These are phyloP conservation scores for Phlebiopsis gigantea DNA, from an alignment of 768 basidiomycete species.

Conservation along the genomic window DNA sequence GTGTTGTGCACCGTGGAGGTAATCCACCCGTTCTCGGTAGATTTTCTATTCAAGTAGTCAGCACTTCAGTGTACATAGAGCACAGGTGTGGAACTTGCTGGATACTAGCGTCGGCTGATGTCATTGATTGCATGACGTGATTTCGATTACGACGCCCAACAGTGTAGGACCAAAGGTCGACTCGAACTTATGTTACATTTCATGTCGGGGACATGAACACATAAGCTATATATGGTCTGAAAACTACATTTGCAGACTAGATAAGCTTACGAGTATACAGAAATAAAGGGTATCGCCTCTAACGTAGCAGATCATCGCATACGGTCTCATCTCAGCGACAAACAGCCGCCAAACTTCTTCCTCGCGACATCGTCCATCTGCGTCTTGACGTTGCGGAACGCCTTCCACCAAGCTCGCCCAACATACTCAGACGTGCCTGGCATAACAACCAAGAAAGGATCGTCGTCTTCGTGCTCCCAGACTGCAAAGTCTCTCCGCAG, in stretches of 20 bases:
- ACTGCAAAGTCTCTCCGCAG: slow-evolving; percentile 59
- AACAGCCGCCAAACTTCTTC: slow-evolving; percentile 66
- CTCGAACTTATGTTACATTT: too few species aligned
- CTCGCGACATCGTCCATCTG: slow-evolving; percentile 61
- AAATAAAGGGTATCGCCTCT: not conserved
- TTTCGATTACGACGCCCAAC: not conserved
- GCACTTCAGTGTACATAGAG: too few species aligned
- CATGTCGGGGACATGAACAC: too few species aligned
- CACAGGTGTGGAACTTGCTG: too few species aligned
- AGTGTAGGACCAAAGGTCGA: not conserved
- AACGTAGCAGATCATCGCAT: not conserved
- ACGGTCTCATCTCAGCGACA: slow-evolving; percentile 42
- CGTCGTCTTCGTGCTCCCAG: slow-evolving; percentile 38
- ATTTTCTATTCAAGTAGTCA: too few species aligned
- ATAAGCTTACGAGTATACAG: too few species aligned
- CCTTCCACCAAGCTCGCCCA: slow-evolving; percentile 77
- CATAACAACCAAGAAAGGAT: slow-evolving; percentile 29
- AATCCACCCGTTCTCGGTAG: too few species aligned
- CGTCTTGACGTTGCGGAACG: slow-evolving; percentile 64
- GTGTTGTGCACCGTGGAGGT: too few species aligned
- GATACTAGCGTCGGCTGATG: not conserved
- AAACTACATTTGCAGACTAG: too few species aligned
- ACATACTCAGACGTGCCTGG: slow-evolving; percentile 35
- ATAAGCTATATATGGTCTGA: too few species aligned
- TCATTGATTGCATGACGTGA: not conserved